Percentiles rank a stretch among this genome's conserved stretches.
phyloP scores from a whole-genome alignment of 163 green algal species.

The Chlorella variabilis region DNA sequence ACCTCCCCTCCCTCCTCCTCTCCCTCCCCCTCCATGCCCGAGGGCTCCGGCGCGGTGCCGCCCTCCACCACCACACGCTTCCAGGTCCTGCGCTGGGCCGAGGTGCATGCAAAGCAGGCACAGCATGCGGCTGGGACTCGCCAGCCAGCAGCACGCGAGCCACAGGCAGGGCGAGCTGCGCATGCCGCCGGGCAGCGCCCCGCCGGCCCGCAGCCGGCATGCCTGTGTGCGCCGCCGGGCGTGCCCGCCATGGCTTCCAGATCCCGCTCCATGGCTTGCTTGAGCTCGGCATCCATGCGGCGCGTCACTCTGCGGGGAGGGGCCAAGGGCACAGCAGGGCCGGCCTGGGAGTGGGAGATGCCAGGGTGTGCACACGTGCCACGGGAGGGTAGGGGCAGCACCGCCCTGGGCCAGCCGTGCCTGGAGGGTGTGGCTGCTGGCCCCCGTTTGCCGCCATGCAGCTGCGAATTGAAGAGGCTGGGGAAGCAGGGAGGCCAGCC shows the following conservation, averaged over 20 bases:
- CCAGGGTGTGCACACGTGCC: not conserved
- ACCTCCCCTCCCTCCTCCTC: not conserved
- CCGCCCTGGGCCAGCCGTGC: too few species aligned
- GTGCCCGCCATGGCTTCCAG: not conserved
- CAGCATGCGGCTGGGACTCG: too few species aligned
- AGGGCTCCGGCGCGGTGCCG: not conserved
- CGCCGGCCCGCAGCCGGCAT: too few species aligned
- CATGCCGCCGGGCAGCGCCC: too few species aligned
- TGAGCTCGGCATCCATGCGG: conserved; percentile 21
- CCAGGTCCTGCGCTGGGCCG: conserved; percentile 8
- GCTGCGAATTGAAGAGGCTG: not conserved
- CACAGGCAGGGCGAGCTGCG: too few species aligned
- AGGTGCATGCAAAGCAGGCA: not conserved
- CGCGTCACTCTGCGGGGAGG: conserved; percentile 21
- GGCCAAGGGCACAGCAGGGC: too few species aligned
- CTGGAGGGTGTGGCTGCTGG: too few species aligned
- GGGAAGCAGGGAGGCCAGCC: too few species aligned
- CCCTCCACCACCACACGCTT: conserved; percentile 14
- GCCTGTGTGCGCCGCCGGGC: not conserved
- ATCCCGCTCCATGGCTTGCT: not conserved
- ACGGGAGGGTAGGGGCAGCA: too few species aligned
- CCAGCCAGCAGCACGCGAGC: too few species aligned
- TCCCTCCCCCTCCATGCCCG: not conserved
- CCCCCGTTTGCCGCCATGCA: not conserved
- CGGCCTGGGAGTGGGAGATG: too few species aligned